Evolutionary conservation across 2,329 filamentous ascomycete genomes (phyloP), one percentile per base, ranked within the genome.

Genomic region (Anisogramma anomala): DNA sequence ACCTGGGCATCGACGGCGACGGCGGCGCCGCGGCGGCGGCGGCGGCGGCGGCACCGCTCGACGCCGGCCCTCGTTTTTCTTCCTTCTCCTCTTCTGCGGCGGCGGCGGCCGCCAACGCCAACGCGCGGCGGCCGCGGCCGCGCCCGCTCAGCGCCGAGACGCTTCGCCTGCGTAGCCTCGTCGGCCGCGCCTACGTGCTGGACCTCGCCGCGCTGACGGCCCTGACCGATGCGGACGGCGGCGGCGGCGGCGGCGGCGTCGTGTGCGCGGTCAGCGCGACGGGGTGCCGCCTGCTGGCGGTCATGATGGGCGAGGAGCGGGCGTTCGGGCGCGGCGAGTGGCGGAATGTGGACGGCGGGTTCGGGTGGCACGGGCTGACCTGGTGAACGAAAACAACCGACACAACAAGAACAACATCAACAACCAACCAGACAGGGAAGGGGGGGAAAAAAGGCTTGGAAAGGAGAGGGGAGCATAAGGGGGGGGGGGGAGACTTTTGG

Each of bases 291-390:
- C 53, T 93, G 39, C 57, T 93, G 47, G 86, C 75, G 2, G 84
- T 94, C 30, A 87, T 93, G 79, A 77, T 91, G 77, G 86, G 86
- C 0, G 88, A 84, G 83, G 80, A 88, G 27, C 69, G 67, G 22
- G 76, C 72, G 4, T 69, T 86, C 46, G 65, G 65, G 25, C 58
- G 68, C 14, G 69, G 67, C 1, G 66, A 68, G 33, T 93, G 85
- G 83, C 68, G 76, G 44, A 93, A 93, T 60, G 73, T 94, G n/a
- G 84, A 89, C 56, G 81, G 80, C 2, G 69, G 70, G 10, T 77
- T 72, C 50, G 66, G 67, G 10, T 85, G 82, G 82, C 68, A 59
- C 6, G 69, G 65, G 11, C 57, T 69, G 14, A 33, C 35, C 3
- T 48, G 42, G 45, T 37, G 28, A 19, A 3, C 15, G 5, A 5